Evolutionary conservation across 129 eudicot species (phyloP).

Genomic region (Gnaphalium uliginosum): DNA sequence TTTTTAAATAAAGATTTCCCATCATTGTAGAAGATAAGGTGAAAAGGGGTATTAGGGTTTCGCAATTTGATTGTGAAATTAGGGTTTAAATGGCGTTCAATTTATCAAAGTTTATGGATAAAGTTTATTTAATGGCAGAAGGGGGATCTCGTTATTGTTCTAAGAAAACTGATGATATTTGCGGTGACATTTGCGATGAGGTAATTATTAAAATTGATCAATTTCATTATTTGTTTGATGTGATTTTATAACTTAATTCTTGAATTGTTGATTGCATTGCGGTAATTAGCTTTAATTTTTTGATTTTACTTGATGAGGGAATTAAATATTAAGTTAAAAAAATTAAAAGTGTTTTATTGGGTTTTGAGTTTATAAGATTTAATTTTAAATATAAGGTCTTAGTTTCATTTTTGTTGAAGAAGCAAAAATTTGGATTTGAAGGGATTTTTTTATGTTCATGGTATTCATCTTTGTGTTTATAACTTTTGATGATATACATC

Average conservation of each 20-base stretch:
- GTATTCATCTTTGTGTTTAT: not conserved
- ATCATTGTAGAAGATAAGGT: slow-evolving; percentile 9
- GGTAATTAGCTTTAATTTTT: not conserved
- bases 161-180: slow-evolving; percentile 77
- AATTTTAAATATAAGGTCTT: not conserved
- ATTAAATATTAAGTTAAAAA: no score
- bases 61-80: slow-evolving; percentile 10
- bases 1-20: not conserved
- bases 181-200: slow-evolving; percentile 66
- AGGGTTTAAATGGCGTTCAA: slow-evolving; percentile 24
- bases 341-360: not conserved
- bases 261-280: slow-evolving; percentile 13
- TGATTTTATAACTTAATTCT: not conserved
- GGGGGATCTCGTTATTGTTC: slow-evolving; percentile 90
- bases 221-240: not conserved
- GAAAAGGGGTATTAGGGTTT: slow-evolving; percentile 1
- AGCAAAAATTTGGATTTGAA: not conserved
- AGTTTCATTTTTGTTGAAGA: not conserved
- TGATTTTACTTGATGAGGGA: not conserved
- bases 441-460: slow-evolving; percentile 8
- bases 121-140: slow-evolving; percentile 61
- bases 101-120: slow-evolving; percentile 54
- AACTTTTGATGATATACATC: not conserved
- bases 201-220: slow-evolving; percentile 27
- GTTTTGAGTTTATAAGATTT: slow-evolving; percentile 18